Percentiles rank a stretch among this genome's conserved stretches.
Evolutionary conservation across 2,329 filamentous ascomycete species (phyloP).

Genomic region (Capronia coronata): DNA sequence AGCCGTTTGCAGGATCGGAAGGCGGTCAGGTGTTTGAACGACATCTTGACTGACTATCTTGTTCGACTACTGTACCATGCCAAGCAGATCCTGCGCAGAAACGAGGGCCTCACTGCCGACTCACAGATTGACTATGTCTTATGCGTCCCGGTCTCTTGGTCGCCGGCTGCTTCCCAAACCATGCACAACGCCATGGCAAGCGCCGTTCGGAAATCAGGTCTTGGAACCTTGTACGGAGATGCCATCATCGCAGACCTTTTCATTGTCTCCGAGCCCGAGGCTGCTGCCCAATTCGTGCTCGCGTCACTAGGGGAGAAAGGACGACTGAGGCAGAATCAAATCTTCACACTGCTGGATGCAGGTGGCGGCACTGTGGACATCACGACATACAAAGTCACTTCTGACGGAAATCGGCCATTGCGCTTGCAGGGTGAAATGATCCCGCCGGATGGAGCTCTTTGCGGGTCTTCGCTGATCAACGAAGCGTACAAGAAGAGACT

Average conservation of each 20-base stretch:
- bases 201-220: conserved; percentile 70
- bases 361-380: conserved; percentile 90
- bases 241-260: conserved; percentile 70
- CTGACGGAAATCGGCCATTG: conserved; percentile 5
- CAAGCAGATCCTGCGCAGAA: neutral
- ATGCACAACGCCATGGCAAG: conserved; percentile 9
- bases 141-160: conserved; percentile 87
- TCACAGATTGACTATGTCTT: conserved; percentile 6
- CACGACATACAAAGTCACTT: conserved; percentile 17
- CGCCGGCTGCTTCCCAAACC: neutral
- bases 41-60: neutral
- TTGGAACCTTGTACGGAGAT: conserved; percentile 83
- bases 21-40: too few species aligned
- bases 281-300: conserved; percentile 14
- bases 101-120: neutral
- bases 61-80: neutral
- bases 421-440: too few species aligned
- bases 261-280: conserved; percentile 23
- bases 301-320: neutral
- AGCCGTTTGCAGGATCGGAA: too few species aligned
- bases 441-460: too few species aligned
- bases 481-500: too few species aligned
- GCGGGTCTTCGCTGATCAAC: too few species aligned
- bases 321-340: too few species aligned
- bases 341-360: conserved; percentile 86